These are phyloP conservation scores for Globisporangium mamillatum DNA, from an alignment of 352 stramenopile species.

Conservation along the genomic window DNA sequence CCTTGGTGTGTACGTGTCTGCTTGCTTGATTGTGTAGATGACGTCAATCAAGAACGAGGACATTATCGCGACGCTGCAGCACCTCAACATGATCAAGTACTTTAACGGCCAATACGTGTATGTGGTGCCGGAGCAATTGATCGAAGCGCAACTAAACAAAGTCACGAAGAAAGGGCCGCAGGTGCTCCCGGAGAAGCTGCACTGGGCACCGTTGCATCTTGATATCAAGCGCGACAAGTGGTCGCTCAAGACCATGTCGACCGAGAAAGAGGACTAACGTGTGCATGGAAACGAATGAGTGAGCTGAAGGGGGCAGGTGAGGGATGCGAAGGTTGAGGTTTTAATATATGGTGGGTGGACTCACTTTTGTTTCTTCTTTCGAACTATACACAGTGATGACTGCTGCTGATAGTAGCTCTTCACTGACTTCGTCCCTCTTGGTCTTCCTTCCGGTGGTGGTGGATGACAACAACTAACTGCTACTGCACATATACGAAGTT, in stretches of 20 bases:
- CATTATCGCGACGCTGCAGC: slow-evolving; percentile 97
- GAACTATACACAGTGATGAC: not conserved
- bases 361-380: slow-evolving; percentile 1
- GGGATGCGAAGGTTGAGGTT: not conserved
- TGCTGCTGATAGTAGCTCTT: not conserved
- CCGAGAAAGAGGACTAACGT: slow-evolving; percentile 68
- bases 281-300: not conserved
- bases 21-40: slow-evolving; percentile 27
- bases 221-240: slow-evolving; percentile 88
- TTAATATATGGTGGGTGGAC: slow-evolving; percentile 1
- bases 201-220: slow-evolving; percentile 78
- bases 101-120: slow-evolving; percentile 99
- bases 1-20: not conserved
- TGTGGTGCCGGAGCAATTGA: slow-evolving; percentile 90
- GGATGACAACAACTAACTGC: not conserved
- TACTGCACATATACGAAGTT: not conserved
- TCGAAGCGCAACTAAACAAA: slow-evolving; percentile 84
- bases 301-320: not conserved
- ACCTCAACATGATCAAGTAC: slow-evolving; percentile 98
- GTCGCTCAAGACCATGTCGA: slow-evolving; percentile 74
- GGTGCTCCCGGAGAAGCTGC: slow-evolving; percentile 71
- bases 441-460: not conserved
- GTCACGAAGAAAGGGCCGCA: slow-evolving; percentile 75
- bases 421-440: slow-evolving; percentile 3
- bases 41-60: slow-evolving; percentile 96